Base-by-base conservation (phyloP, 306 rosid genomes). In the Lathyrus tuberosus region DNA sequence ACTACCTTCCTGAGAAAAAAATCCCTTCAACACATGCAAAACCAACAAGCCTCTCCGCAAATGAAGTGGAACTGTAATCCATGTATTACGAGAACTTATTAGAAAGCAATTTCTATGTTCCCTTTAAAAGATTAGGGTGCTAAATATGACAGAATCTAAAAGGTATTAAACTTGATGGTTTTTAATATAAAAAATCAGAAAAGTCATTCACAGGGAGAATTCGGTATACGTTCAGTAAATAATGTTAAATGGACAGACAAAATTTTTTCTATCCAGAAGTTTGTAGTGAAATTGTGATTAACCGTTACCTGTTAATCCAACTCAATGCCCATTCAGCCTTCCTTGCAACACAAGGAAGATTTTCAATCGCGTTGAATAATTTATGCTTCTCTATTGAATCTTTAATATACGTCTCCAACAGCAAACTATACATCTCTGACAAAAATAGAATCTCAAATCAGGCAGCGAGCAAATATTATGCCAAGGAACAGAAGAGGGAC, bases 401-500 rank as follows among this genome's bases (percentile, higher is more conserved):
- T 78, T 86, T 92, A 72, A 89, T 92, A 64, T 73, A 87, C 28
- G 97, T 89, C 85, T 92, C 97, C 80, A 92, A 77, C 59, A 92
- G 96, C 78, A 92, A 80, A 86, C 96, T 92, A 81, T 92, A 92
- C 97, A 89, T 89, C 83, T 87, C 97, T 92, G 92, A 78, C 42
- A 76, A 86, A 65, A 79, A 7, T 48, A 56, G 65, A 76, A 26
- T 33, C 48, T 11, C 67, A 17, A 28, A 56, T 70, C 72, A 84
- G 82, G 77, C 24, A 43, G 71, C 54, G 30, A 28, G 41, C 26
- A 70, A 43, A 63, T 11, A 65, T 57, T 48, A 71, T 52, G 42
- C 3, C 40, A 76, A 67, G 72, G 53, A 65, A 62, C 17, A 54
- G 51, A 41, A 67, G 35, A 38, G 64, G 57, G 31, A n/a, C 37